Base-by-base conservation (phyloP, 495 filamentous ascomycete species). In the Pyrenopolyporus hunteri region DNA sequence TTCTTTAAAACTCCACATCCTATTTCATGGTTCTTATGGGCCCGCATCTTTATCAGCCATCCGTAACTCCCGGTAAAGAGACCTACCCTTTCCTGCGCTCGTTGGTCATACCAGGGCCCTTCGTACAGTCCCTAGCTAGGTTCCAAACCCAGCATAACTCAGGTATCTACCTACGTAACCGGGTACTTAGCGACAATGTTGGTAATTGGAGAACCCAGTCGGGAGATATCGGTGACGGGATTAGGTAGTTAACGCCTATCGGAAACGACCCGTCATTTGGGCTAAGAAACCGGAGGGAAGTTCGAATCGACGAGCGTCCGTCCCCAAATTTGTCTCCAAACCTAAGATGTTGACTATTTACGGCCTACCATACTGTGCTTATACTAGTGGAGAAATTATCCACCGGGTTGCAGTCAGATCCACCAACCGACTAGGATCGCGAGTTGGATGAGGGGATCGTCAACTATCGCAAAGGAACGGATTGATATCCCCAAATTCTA, bases 251-350 rank as follows among this genome's bases (percentile, higher is more conserved):
- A 43, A 40, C 4, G 10, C n/a, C 37, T 43, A 42, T 42, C 42
- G 43, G 42, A 61, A 51, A 37, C 39, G 52, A 40, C 16, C 46
- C 51, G 43, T 56, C 33, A 56, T 55, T 36, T 33, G 53, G 35
- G 22, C 53, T 23, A 40, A 42, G 16, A 53, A 58, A 35, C 14
- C 14, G 29, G 35, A 33, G 54, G 61, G 61, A 49, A 60, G 55
- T 42, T 65, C 62, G 62, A 59, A 65, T 60, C 62, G 62, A 65
- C 56, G 62, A 42, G 55, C 47, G 25, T 48, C 43, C 35, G 42
- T 35, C 11, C 37, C 49, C 48, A 35, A 53, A 39, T 16, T 25
- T 42, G 42, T 35, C 11, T 44, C 49, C 48, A 35, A 53, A 39
- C 16, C 32, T 20, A 9, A 35, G 59, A n/a, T 57, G 25, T 26